Percentiles rank a stretch among this genome's conserved stretches.
These are phyloP conservation scores for Diaporthe sp. DNA, from an alignment of 2,329 filamentous ascomycete genomes.

Conservation along the genomic window DNA sequence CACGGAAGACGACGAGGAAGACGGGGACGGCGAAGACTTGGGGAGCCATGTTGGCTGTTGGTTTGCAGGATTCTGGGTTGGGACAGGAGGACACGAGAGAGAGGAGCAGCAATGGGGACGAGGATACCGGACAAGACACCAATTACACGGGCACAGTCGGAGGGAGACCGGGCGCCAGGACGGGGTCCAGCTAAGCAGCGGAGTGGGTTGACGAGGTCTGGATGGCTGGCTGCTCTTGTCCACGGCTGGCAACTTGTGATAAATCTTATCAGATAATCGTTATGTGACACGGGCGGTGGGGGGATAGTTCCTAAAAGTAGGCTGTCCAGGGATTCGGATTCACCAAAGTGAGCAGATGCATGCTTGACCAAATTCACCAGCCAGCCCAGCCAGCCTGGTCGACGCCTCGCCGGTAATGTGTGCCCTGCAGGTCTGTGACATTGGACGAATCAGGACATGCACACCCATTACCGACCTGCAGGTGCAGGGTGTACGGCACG, in stretches of 20 bases:
- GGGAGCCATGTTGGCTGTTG: slow-evolving; percentile 33
- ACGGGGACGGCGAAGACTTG: slow-evolving; percentile 52
- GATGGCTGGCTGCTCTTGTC: background rate
- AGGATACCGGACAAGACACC: background rate
- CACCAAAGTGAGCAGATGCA: slow-evolving; percentile 4
- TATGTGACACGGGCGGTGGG: slow-evolving; percentile 21
- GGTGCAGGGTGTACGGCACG: background rate
- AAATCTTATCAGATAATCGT: slow-evolving; percentile 36
- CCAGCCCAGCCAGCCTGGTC: background rate
- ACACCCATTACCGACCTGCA: background rate
- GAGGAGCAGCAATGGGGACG: background rate
- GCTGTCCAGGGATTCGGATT: background rate
- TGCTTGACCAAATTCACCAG: background rate
- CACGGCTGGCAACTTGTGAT: slow-evolving; percentile 10
- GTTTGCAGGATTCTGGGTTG: background rate
- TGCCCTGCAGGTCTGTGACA: slow-evolving; percentile 22
- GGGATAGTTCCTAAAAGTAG: background rate
- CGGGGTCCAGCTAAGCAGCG: background rate
- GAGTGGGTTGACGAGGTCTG: background rate
- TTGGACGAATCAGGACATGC: slow-evolving; percentile 16
- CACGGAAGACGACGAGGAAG: slow-evolving; percentile 89
- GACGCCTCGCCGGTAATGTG: background rate
- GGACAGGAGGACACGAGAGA: background rate
- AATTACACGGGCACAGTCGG: slow-evolving; percentile 12
- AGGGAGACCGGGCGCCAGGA: too few relatives aligned